A percentile compares a stretch with the other conserved stretches of the same genome.
Conservation (phyloP, 2,329 filamentous ascomycete genomes). For the Sporothrix variecibatus region DNA sequence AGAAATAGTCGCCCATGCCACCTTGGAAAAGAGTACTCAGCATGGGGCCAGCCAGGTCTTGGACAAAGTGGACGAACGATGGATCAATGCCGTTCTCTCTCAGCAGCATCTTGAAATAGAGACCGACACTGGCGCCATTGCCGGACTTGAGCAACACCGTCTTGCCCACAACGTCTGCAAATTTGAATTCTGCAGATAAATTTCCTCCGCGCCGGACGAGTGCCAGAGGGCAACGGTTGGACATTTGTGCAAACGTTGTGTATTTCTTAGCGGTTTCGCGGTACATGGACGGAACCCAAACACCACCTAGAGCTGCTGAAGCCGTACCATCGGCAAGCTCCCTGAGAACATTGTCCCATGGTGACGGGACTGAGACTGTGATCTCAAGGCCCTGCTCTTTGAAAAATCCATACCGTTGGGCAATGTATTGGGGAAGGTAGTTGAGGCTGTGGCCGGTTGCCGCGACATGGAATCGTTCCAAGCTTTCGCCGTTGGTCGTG, state of each 20-base stretch:
- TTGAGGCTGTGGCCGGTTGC: constrained; percentile 38
- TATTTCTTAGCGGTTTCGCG: constrained; percentile 21
- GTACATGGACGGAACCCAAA: constrained; percentile 30
- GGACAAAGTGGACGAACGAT: constrained; percentile 23
- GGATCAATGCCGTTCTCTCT: constrained; percentile 27
- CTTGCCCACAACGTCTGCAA: constrained; percentile 23
- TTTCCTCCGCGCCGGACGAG: constrained; percentile 4
- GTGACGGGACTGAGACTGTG: constrained; percentile 34
- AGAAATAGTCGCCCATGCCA: constrained; percentile 29
- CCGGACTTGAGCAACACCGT: constrained; percentile 29
- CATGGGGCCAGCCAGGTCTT: constrained; percentile 28
- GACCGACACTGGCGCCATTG: constrained; percentile 28
- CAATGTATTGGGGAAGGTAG: constrained; percentile 39
- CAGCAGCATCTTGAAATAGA: constrained; percentile 30
- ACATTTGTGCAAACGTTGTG: constrained; percentile 28
- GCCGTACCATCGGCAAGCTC: constrained; percentile 32
- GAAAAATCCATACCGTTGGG: constrained; percentile 37
- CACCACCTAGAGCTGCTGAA: constrained; percentile 28
- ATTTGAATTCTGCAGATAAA: neutral
- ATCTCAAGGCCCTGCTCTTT: constrained; percentile 37
- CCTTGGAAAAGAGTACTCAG: constrained; percentile 25
- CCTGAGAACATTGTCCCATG: constrained; percentile 36
- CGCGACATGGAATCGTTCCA: constrained; percentile 31
- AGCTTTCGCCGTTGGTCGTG: neutral
- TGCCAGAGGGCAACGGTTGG: constrained; percentile 26